Evolutionary conservation across 2,329 filamentous ascomycete species (phyloP).

Genomic region (Alternaria ethzedia): DNA sequence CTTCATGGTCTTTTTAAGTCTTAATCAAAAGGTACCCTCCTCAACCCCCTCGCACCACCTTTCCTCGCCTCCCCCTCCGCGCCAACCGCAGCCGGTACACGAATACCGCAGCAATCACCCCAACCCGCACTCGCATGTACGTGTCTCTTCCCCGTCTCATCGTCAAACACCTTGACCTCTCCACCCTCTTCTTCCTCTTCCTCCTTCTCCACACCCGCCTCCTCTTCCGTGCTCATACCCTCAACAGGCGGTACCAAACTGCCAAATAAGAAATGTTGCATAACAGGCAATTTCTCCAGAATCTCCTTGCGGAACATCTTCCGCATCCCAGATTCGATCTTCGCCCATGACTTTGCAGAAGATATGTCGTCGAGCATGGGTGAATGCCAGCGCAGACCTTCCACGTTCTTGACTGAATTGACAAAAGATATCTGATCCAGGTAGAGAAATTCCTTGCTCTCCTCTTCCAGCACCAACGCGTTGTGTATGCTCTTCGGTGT

Average conservation of each 20-base stretch:
- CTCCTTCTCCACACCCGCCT: conserved; percentile 54
- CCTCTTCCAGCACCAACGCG: conserved; percentile 84
- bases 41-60: conserved; percentile 64
- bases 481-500: conserved; percentile 76
- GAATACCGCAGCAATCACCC: conserved; percentile 98
- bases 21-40: conserved; percentile 83
- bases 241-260: conserved; percentile 79
- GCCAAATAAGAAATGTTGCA: conserved; percentile 98
- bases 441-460: conserved; percentile 82
- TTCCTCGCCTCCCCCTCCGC: conserved; percentile 90
- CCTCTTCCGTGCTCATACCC: conserved; percentile 74
- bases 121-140: conserved; percentile 73
- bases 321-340: conserved; percentile 93
- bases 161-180: conserved; percentile 64
- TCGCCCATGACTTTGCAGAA: conserved; percentile 84
- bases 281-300: conserved; percentile 89
- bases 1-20: neutral
- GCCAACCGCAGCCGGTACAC: conserved; percentile 91
- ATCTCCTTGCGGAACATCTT: conserved; percentile 97
- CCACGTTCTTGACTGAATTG: conserved; percentile 94
- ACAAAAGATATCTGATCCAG: conserved; percentile 93
- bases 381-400: conserved; percentile 92
- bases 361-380: conserved; percentile 99
- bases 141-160: conserved; percentile 71
- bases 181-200: conserved; percentile 52